Base-by-base conservation (phyloP, 306 rosid species). In the Corylus avellana region DNA sequence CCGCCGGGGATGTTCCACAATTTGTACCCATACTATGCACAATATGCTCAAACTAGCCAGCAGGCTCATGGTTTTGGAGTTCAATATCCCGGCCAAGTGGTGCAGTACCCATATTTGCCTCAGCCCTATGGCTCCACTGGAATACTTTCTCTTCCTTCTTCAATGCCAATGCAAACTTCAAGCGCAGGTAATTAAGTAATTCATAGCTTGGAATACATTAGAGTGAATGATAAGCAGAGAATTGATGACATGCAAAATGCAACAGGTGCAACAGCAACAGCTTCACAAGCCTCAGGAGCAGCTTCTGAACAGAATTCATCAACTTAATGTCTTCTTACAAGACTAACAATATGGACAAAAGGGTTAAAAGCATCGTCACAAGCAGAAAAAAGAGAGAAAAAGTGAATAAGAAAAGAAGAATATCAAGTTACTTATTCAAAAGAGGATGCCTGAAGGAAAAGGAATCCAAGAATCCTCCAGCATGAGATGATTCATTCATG, bases 11-110 rank as follows among this genome's bases (percentile, higher is more conserved):
- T 92, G 86, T 78, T 82, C 75, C 92, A 79, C 17, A 91, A 86
- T 81, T 67, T 86, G 50, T 92, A 92, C 85, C 98, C 98, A 18
- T 85, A 57, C n/a, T 92, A 90, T 79, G 83, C 89, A 57, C 98
- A 89, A 84, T 88, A 88, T 80, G 84, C 91, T 48, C 91, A 91
- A 47, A 89, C 86, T 72, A 83, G 84, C 73, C 93, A 88, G 56
- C 93, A 88, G 55, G 78, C 74, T 66, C 92, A 88, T 51, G 93
- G 89, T 32, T 90, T 70, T 80, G 96, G 93, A 59, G 76, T 89
- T 72, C 98, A 92, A 27, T 87, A 88, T 77, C 94, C 93, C 7
- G 46, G 46, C n/a, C 94, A 88, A 73, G 56, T 89, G 80, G 78
- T 92, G 64, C 97, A 86, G 47, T 85, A 83, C 77, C 97, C 97